Percentiles rank a stretch among this genome's conserved stretches.
phyloP scores from a whole-genome alignment of 257 asterid species.

The Salvia splendens region DNA sequence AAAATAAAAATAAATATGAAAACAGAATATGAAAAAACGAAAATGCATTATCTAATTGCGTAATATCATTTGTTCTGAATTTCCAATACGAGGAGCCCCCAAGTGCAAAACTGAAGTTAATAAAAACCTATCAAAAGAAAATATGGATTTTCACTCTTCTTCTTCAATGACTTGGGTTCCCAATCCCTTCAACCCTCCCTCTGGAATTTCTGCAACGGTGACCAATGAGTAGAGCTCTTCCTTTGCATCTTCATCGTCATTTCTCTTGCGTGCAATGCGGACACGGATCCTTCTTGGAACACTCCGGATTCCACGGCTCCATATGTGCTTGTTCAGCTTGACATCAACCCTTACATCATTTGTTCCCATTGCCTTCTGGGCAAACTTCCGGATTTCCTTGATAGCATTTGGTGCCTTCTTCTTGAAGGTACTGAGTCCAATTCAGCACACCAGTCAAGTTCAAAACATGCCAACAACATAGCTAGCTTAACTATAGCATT shows the following conservation, averaged over 20 bases:
- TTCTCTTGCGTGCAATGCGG: constrained; percentile 29
- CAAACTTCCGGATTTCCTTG: no score
- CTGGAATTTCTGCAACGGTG: constrained; percentile 52
- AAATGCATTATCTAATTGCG: neutral
- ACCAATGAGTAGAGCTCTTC: constrained; percentile 80
- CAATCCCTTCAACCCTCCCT: no score
- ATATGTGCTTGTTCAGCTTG: no score
- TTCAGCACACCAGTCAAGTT: neutral
- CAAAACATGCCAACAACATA: no score
- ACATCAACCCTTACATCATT: constrained; percentile 51
- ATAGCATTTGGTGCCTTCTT: constrained; percentile 68
- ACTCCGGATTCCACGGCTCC: no score
- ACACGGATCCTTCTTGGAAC: no score
- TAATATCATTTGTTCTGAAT: neutral
- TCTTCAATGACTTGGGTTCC: no score
- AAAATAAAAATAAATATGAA: neutral
- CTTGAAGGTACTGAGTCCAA: constrained; percentile 62
- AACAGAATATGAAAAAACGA: neutral
- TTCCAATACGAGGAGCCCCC: neutral
- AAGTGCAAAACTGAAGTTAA: constrained; percentile 27
- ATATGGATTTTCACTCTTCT: constrained; percentile 31
- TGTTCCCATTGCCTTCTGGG: no score
- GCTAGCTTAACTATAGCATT: no score
- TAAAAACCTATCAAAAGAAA: constrained; percentile 1
- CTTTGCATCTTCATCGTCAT: constrained; percentile 77